Base-by-base conservation (phyloP, 805 yeast genomes). In the Candida insectorum region DNA sequence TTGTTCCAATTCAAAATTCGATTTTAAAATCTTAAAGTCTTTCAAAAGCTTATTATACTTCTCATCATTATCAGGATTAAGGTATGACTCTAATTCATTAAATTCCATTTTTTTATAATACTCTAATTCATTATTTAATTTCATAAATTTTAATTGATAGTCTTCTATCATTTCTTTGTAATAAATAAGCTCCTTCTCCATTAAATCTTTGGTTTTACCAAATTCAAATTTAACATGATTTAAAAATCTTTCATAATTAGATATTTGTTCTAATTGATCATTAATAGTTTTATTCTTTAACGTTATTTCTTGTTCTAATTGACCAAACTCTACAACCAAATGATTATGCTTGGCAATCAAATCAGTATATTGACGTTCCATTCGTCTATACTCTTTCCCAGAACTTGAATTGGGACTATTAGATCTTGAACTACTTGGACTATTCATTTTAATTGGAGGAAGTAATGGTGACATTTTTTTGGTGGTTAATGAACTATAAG, bases 1-100 rank as follows among this genome's bases (percentile, higher is more conserved):
- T 30, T 65, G 62, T 45, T 75, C 81, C 16, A 75, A 54, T 41
- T 75, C 80, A 42, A 62, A 66, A 41, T 75, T 75, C 34, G 69
- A 64, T 45, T 69, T 68, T 14, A 75, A 54, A 2, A 71, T 62
- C 31, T 57, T 58, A 43, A 46, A 62, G 28, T 64, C 65, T 33
- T 54, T 63, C 22, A 51, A 35, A 16, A 67, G 43, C 34, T 55
- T 49, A 28, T 51, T 41, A 45, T 57, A 61, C 17, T 36, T 31
- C 24, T 39, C 33, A 24, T 39, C 40, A 21, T 34, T 28, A 21
- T 36, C 39, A 10, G 24, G 7, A 10, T 14, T 33, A 7, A 30
- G 12, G 16, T 26, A 31, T 6, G 34, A 21, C 30, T 39, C 40
- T 7, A 33, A 16, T 23, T 40, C 25, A 24, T 31, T 30, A 30